Percentiles rank a stretch among this genome's conserved stretches.
These are phyloP conservation scores for Pythium sukuiense DNA, from an alignment of 352 stramenopile species.

Conservation along the genomic window DNA sequence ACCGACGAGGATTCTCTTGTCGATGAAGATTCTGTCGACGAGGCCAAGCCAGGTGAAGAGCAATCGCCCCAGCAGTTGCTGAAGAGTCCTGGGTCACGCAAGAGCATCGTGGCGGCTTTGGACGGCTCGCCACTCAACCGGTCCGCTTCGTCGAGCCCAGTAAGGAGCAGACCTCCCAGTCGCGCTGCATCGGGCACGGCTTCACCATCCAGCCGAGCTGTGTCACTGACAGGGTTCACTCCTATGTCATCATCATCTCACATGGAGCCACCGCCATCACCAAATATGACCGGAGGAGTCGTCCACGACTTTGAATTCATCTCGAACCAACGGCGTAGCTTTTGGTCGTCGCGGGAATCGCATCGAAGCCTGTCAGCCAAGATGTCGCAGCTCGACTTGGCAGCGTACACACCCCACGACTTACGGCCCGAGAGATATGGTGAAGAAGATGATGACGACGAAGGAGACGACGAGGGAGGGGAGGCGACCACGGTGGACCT, in stretches of 20 bases:
- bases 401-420: background rate
- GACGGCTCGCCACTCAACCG: background rate
- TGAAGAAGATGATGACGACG: slow-evolving; percentile 16
- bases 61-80: background rate
- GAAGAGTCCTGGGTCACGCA: background rate
- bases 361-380: slow-evolving; percentile 26
- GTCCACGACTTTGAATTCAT: slow-evolving; percentile 30
- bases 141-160: background rate
- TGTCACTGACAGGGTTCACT: background rate
- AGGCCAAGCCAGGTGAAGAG: background rate
- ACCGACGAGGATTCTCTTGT: background rate
- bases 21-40: background rate
- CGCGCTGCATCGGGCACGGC: background rate
- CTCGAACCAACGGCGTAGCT: slow-evolving; percentile 14
- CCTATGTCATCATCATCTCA: background rate
- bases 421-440: background rate
- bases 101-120: background rate
- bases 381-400: slow-evolving; percentile 22
- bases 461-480: slow-evolving; percentile 1
- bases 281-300: slow-evolving; percentile 17
- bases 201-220: background rate
- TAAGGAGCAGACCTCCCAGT: background rate
- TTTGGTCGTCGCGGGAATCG: slow-evolving; percentile 23
- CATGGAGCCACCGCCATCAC: background rate
- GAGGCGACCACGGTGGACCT: background rate